A percentile compares a stretch with the other conserved stretches of the same genome.
Evolutionary conservation across 352 stramenopile genomes (phyloP).

Genomic region (Phytophthora ramorum): DNA sequence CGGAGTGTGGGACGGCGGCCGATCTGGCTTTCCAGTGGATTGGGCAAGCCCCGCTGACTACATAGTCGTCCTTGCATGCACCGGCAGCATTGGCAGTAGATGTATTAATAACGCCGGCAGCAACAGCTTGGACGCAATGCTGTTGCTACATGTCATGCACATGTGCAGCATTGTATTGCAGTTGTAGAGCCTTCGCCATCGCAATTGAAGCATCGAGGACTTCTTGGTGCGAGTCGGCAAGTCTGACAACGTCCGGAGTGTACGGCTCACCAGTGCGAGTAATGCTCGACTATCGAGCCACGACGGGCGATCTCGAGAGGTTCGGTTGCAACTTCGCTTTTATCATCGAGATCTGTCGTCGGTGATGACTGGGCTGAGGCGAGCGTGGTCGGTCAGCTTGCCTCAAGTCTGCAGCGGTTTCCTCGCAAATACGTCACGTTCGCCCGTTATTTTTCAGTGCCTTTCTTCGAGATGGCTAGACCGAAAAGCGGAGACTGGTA

Average conservation of each 20-base stretch:
- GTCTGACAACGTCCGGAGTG: too few relatives aligned
- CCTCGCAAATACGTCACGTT: slow-evolving; percentile 22
- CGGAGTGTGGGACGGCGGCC: slow-evolving; percentile 19
- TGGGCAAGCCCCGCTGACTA: slow-evolving; percentile 25
- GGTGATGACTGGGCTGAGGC: slow-evolving; percentile 17
- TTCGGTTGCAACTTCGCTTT: slow-evolving; percentile 5
- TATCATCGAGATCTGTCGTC: slow-evolving; percentile 24
- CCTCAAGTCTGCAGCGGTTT: slow-evolving; percentile 15
- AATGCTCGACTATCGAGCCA: slow-evolving; percentile 13
- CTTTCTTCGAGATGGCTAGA: slow-evolving; percentile 10
- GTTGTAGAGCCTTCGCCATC: background rate
- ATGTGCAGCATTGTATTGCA: background rate
- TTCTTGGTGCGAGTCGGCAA: background rate
- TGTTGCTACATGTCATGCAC: too few relatives aligned
- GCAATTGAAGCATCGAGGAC: background rate
- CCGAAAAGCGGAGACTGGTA: too few relatives aligned
- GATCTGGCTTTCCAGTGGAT: slow-evolving; percentile 19
- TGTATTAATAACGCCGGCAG: too few relatives aligned
- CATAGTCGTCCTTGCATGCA: slow-evolving; percentile 22
- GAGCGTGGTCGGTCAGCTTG: slow-evolving; percentile 1
- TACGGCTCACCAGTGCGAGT: slow-evolving; percentile 5
- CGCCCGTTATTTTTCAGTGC: slow-evolving; percentile 27
- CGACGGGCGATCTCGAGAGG: background rate
- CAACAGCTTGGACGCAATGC: background rate
- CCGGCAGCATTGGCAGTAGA: background rate